Conservation (phyloP, 2,329 filamentous ascomycete genomes). For the Aspergillus hiratsukae region DNA sequence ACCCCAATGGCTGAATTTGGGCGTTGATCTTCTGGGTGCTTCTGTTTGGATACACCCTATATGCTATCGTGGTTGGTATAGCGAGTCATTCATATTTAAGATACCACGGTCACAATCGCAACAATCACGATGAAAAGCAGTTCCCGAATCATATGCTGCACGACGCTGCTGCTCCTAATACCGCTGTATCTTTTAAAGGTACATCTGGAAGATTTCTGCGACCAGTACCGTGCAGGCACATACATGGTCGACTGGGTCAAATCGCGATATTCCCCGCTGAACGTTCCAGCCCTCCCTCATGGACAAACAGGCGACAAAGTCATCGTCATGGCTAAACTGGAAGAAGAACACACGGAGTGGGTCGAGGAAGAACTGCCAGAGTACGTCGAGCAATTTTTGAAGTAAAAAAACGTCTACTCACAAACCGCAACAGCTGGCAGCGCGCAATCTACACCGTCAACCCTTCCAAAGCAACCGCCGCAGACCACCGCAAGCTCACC, state of each 20-base stretch:
- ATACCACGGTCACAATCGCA: neutral
- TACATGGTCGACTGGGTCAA: constrained; percentile 32
- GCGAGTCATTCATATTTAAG: neutral
- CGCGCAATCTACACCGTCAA: constrained; percentile 44
- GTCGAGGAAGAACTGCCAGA: constrained; percentile 43
- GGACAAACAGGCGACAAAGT: constrained; percentile 31
- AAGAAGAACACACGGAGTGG: constrained; percentile 44
- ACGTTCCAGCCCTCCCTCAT: neutral
- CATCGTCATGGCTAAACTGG: constrained; percentile 43
- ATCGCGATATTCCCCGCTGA: constrained; percentile 9
- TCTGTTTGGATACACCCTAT: neutral
- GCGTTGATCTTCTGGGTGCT: neutral
- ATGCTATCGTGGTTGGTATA: neutral
- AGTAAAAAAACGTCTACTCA: neutral
- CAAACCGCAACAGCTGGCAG: constrained; percentile 37
- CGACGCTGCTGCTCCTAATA: constrained; percentile 20
- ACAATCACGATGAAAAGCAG: constrained; percentile 28
- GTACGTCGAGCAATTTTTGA: constrained; percentile 24
- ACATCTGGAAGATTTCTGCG: constrained; percentile 30
- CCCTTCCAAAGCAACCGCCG: constrained; percentile 22
- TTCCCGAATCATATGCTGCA: constrained; percentile 24
- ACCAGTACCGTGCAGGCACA: constrained; percentile 34
- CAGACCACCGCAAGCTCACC: constrained; percentile 21
- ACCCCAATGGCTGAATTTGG: neutral
- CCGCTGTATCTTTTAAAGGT: constrained; percentile 28